These are phyloP conservation scores for Setomelanomma holmii DNA, from an alignment of 2,329 filamentous ascomycete genomes.

Conservation along the genomic window DNA sequence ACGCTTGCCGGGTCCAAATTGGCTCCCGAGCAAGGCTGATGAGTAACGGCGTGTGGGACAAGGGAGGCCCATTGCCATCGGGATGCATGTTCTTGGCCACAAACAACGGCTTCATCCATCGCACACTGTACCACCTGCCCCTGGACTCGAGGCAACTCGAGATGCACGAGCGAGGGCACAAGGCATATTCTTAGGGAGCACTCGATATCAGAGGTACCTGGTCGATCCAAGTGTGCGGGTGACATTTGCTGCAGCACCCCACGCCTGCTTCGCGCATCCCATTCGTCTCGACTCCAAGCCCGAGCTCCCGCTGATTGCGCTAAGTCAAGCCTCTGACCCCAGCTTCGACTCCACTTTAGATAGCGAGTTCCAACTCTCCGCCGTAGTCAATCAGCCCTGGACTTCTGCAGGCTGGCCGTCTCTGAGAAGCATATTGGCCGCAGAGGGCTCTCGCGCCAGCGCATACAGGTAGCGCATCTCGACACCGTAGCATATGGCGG, in stretches of 20 bases:
- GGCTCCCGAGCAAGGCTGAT: slow-evolving; percentile 4
- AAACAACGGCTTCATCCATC: slow-evolving; percentile 4
- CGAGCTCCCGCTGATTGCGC: slow-evolving; percentile 15
- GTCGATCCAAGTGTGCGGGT: neutral
- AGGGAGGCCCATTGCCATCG: neutral
- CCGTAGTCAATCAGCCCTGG: slow-evolving; percentile 1
- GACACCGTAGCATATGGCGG: slow-evolving; percentile 51
- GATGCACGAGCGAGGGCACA: slow-evolving; percentile 5
- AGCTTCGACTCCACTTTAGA: slow-evolving; percentile 37
- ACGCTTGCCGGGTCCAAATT: neutral
- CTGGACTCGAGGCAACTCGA: slow-evolving; percentile 5
- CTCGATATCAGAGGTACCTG: neutral
- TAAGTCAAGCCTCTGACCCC: slow-evolving; percentile 19
- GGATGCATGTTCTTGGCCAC: slow-evolving; percentile 1
- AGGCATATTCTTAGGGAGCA: neutral
- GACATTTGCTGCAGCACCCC: slow-evolving; percentile 9
- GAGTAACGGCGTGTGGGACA: neutral
- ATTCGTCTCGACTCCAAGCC: slow-evolving; percentile 7
- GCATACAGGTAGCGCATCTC: slow-evolving; percentile 11
- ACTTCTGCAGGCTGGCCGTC: neutral
- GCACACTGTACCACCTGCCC: slow-evolving; percentile 3
- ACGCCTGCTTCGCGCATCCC: slow-evolving; percentile 7
- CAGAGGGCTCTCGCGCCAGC: slow-evolving; percentile 20
- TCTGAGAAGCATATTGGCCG: neutral
- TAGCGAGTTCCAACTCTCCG: slow-evolving; percentile 23